Base-by-base conservation (phyloP, 441 rosid species). In the Mallotus japonicus region DNA sequence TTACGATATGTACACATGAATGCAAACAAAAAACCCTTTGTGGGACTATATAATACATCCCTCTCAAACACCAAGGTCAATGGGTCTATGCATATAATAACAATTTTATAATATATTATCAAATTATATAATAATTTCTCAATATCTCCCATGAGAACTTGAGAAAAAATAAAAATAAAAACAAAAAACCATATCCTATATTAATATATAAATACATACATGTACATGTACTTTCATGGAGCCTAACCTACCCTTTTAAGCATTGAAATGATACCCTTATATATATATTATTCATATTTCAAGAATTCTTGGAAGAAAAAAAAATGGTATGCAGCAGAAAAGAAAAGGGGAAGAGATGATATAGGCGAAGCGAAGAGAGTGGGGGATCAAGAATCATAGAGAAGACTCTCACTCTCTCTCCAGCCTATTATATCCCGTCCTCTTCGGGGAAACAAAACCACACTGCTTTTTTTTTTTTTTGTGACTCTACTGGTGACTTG, bases 401-500 rank as follows among this genome's bases (percentile, higher is more conserved):
- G 8, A 20, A 61, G 40, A 37, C 13, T 51, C 37, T 80, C 82
- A 64, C 17, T 86, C 84, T 83, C 56, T 87, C 73, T 78, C 80
- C 69, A 55, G 53, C 56, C 72, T 79, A 70, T 75, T 75, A 67
- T 74, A 82, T 75, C 88, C 90, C 93, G 88, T 83, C 83, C 76
- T 84, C 85, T 82, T 77, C 88, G 93, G 89, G 79, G 87, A 77
- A 78, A 65, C 63, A 82, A 83, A 80, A 37, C 40, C 40, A 37
- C 40, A 37, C 40, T 37, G 40, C 40, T 37, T 0, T 37, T 37
- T 37, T 4, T 34, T 1, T 37, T 4, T 24, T 24, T 24, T 24
- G 28, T 37, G 40, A 37, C 40, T 34, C 40, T 37, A 37, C 40
- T 37, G 40, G 40, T 37, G 40, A 37, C 40, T 37, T 37, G 40